Evolutionary conservation across 2,329 filamentous ascomycete genomes (phyloP).

Genomic region (Aspergillus ruber): DNA sequence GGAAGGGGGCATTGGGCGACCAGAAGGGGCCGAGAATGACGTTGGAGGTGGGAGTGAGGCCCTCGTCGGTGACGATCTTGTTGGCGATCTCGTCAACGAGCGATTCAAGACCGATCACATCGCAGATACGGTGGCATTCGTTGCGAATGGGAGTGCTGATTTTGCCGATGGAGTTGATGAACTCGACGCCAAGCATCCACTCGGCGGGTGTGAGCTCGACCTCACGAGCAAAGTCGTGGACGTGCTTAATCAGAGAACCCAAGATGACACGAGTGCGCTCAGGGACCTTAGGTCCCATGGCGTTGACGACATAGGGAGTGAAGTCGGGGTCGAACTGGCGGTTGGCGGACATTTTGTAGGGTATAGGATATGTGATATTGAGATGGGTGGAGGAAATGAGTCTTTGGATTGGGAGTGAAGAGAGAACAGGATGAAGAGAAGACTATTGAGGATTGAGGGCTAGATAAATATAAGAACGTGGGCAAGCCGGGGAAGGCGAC

Average conservation of each 20-base stretch:
- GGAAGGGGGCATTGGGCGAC: slow-evolving; percentile 68
- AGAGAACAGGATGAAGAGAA: neutral
- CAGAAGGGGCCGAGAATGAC: slow-evolving; percentile 74
- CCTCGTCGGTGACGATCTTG: slow-evolving; percentile 55
- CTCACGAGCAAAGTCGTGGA: slow-evolving; percentile 74
- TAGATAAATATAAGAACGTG: too few relatives aligned
- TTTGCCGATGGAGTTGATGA: slow-evolving; percentile 68
- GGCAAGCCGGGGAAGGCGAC: too few relatives aligned
- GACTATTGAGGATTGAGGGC: too few relatives aligned
- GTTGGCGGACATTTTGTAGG: slow-evolving; percentile 16
- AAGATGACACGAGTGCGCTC: slow-evolving; percentile 61
- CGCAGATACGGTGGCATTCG: slow-evolving; percentile 66
- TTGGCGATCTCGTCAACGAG: slow-evolving; percentile 77
- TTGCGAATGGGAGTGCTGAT: slow-evolving; percentile 63
- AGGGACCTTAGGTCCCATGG: slow-evolving; percentile 63
- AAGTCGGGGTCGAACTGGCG: slow-evolving; percentile 45
- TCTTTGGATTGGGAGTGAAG: too few relatives aligned
- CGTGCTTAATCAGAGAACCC: slow-evolving; percentile 58
- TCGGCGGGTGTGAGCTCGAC: slow-evolving; percentile 70
- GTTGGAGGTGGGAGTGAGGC: slow-evolving; percentile 63
- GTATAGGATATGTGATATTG: too few relatives aligned
- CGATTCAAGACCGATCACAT: slow-evolving; percentile 66
- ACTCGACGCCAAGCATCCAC: slow-evolving; percentile 69
- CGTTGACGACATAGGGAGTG: slow-evolving; percentile 65
- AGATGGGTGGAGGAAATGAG: too few relatives aligned